Percentiles rank a stretch among this genome's conserved stretches.
Evolutionary conservation across 2,329 filamentous ascomycete genomes (phyloP).

Genomic region (Arthrobotrys musiformis): DNA sequence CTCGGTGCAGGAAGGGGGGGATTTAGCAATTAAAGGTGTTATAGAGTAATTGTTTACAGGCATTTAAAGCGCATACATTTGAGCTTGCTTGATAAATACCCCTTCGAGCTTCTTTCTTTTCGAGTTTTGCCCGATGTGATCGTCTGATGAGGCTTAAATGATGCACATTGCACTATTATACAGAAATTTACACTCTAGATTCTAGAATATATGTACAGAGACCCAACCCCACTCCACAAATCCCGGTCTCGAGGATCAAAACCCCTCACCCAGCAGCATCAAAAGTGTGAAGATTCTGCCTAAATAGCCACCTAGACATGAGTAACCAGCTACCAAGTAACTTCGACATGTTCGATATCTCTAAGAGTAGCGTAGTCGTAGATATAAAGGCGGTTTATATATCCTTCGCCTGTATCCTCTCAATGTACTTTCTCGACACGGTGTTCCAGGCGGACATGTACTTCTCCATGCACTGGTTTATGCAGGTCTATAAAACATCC

Average conservation of each 20-base stretch:
- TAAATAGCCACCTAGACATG: background rate
- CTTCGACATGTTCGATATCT: no score
- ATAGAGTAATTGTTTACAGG: background rate
- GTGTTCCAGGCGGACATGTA: conserved; percentile 84
- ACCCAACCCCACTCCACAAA: background rate
- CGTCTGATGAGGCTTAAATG: background rate
- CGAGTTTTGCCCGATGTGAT: background rate
- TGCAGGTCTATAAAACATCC: conserved; percentile 68
- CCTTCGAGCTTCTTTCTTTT: background rate
- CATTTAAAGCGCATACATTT: no score
- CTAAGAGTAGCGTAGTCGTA: no score
- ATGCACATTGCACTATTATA: conserved; percentile 27
- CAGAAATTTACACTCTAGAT: conserved; percentile 2
- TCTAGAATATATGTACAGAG: conserved; percentile 22
- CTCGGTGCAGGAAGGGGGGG: background rate
- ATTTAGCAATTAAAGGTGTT: background rate
- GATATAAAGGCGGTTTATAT: background rate
- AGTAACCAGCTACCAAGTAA: no score
- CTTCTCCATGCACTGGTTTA: conserved; percentile 83
- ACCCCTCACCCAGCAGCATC: background rate
- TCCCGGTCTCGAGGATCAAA: background rate
- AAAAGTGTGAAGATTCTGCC: conserved; percentile 10
- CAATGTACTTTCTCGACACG: conserved; percentile 75
- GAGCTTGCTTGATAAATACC: no score
- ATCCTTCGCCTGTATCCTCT: conserved; percentile 69